phyloP scores from a whole-genome alignment of 1,284 basidiomycete genomes.

The Boletus holoroseus region DNA sequence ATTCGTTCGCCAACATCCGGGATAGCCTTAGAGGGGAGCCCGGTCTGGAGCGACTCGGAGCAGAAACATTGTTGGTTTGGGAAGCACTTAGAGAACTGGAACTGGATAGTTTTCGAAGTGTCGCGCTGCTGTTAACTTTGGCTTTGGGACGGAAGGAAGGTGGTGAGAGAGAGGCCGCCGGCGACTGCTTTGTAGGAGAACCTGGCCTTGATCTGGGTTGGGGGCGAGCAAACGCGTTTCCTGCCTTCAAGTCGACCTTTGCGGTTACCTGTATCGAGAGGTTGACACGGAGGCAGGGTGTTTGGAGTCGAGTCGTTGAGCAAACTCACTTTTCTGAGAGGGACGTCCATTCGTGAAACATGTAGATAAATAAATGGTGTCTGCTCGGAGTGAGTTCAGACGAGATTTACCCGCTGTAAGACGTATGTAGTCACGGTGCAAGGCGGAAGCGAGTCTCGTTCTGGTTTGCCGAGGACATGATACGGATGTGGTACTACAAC shows the following conservation, averaged over 20 bases:
- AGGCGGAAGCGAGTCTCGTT: not conserved
- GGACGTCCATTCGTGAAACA: constrained; percentile 31
- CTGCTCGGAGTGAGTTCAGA: not conserved
- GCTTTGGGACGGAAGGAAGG: constrained; percentile 46
- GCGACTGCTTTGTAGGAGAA: constrained; percentile 48
- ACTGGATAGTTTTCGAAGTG: constrained; percentile 41
- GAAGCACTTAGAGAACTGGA: constrained; percentile 23
- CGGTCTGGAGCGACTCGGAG: constrained; percentile 30
- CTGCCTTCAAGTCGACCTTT: constrained; percentile 33
- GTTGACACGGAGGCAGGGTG: constrained; percentile 12
- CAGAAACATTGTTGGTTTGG: constrained; percentile 17
- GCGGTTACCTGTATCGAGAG: constrained; percentile 39
- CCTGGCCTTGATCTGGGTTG: constrained; percentile 37
- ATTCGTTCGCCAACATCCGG: constrained; percentile 21
- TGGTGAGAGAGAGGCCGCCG: constrained; percentile 34
- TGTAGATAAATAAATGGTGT: not conserved
- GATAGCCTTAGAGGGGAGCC: constrained; percentile 41
- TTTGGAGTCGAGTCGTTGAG: not conserved
- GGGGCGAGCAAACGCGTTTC: constrained; percentile 29
- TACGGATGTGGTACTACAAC: not conserved
- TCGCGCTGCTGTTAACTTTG: constrained; percentile 52
- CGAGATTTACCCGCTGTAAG: constrained; percentile 10
- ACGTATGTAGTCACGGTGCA: constrained; percentile 3
- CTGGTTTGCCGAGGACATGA: constrained; percentile 8
- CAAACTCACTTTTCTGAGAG: constrained; percentile 41